These are phyloP conservation scores for Aureobasidium uvarum DNA, from an alignment of 2,329 filamentous ascomycete species.

Conservation along the genomic window DNA sequence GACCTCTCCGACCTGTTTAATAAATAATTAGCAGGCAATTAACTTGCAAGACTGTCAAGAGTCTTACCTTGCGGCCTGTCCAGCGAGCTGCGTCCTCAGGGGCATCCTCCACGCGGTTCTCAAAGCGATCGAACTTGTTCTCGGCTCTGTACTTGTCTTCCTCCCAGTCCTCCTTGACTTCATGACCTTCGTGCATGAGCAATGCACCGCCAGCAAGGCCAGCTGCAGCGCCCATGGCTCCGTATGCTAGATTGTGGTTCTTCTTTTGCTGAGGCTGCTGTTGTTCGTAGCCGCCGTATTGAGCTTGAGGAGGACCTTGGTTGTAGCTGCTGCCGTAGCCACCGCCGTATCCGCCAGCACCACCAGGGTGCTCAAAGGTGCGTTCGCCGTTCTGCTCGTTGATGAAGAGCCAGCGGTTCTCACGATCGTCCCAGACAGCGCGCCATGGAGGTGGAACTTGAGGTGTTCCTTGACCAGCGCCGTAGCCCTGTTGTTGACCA, in stretches of 20 bases:
- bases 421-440: conserved; percentile 46
- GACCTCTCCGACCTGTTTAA: conserved; percentile 40
- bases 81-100: conserved; percentile 47
- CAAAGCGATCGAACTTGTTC: conserved; percentile 31
- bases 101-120: conserved; percentile 42
- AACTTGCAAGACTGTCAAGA: not conserved
- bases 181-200: conserved; percentile 48
- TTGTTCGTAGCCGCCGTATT: conserved; percentile 25
- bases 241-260: conserved; percentile 40
- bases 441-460: conserved; percentile 46
- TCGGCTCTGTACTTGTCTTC: conserved; percentile 35
- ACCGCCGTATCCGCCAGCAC: conserved; percentile 27
- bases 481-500: conserved; percentile 17
- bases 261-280: conserved; percentile 14
- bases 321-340: conserved; percentile 30
- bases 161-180: conserved; percentile 39
- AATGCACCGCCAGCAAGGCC: conserved; percentile 47
- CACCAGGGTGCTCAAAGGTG: conserved; percentile 42
- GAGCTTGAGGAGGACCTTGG: conserved; percentile 28
- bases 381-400: conserved; percentile 50
- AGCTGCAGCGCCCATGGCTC: conserved; percentile 43
- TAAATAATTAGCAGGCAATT: not conserved
- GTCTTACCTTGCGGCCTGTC: conserved; percentile 42
- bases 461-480: conserved; percentile 29
- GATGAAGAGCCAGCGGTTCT: conserved; percentile 47